Evolutionary conservation across 2,329 filamentous ascomycete species (phyloP).

Genomic region (Scedosporium aurantiacum): DNA sequence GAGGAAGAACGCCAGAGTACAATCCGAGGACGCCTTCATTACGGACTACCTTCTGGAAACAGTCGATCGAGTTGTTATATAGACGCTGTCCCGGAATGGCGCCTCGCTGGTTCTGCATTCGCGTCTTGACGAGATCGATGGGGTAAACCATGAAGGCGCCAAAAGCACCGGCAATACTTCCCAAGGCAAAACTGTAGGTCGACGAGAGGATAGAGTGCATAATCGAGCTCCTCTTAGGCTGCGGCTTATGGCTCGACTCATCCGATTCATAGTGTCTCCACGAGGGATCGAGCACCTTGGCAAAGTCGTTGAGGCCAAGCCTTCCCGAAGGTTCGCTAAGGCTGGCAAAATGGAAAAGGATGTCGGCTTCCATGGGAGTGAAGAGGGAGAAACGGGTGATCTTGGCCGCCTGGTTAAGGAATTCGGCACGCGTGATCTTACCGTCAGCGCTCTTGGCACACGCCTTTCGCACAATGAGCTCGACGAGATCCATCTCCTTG

Average conservation of each 20-base stretch:
- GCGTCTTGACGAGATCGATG: constrained; percentile 96
- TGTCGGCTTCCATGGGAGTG: constrained; percentile 97
- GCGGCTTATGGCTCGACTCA: constrained; percentile 24
- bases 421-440: constrained; percentile 88
- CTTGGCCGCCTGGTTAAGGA: constrained; percentile 84
- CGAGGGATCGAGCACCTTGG: constrained; percentile 86
- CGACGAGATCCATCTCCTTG: constrained; percentile 93
- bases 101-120: constrained; percentile 92
- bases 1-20: constrained; percentile 89
- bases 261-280: constrained; percentile 60
- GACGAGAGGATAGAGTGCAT: constrained; percentile 55
- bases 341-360: constrained; percentile 95
- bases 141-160: constrained; percentile 99
- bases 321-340: constrained; percentile 81
- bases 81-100: constrained; percentile 72
- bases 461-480: constrained; percentile 83
- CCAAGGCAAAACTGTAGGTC: constrained; percentile 79
- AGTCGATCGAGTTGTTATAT: constrained; percentile 97
- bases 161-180: constrained; percentile 86
- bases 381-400: constrained; percentile 91
- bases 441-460: constrained; percentile 74
- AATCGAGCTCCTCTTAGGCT: constrained; percentile 24
- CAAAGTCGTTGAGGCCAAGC: constrained; percentile 73
- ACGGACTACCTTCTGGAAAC: constrained; percentile 80
- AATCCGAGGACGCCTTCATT: constrained; percentile 86